Evolutionary conservation across 768 basidiomycete species (phyloP), one percentile per base, ranked within the genome.

Genomic region (Tulasnella sp.): DNA sequence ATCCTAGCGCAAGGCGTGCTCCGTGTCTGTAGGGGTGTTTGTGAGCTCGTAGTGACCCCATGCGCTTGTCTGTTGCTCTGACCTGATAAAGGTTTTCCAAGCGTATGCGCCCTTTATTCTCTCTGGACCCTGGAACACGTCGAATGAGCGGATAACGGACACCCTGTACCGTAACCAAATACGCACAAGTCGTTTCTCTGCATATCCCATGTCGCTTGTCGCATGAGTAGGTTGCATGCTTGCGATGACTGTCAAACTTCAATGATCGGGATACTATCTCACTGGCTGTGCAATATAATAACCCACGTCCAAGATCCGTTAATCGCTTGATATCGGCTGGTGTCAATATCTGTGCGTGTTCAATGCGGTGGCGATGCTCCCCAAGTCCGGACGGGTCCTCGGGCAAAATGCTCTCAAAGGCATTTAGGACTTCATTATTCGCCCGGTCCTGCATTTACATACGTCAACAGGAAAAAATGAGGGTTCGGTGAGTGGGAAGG

Each of bases 151-250:
- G 46, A 4, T 17, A 11, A 9, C 31, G 4, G 23, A 35, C 6
- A 1, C 2, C 4, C 6, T 25, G 19, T 6, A 17, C 3, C 25
- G 4, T 15, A 52, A 4, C n/a, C 8, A 3, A 11, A 58, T 12
- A 65, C 72, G 34, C 63, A 84, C 87, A 62, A 97, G 66, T 59
- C 92, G 80, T 6, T 68, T 73, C 67, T 96, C 89, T 1, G 91
- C 92, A 64, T 93, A 97, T 71, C 79, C 78, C 92, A 96, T 96
- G 61, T 92, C 89, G 49, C 84, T 90, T 35, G 82, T 87, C 58
- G 83, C 89, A 65, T 96, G 91, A 1, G 88, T 92, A 0, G 92
- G 92, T 64, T 97, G 92, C 2, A 94, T 88, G 62, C 90, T 93
- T 4, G 86, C 77, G 64, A 94, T 84, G 19, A 97, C 87, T 91